A percentile compares a stretch with the other conserved stretches of the same genome.
These are phyloP conservation scores for Roridomyces roridus DNA, from an alignment of 768 basidiomycete genomes.

Conservation along the genomic window DNA sequence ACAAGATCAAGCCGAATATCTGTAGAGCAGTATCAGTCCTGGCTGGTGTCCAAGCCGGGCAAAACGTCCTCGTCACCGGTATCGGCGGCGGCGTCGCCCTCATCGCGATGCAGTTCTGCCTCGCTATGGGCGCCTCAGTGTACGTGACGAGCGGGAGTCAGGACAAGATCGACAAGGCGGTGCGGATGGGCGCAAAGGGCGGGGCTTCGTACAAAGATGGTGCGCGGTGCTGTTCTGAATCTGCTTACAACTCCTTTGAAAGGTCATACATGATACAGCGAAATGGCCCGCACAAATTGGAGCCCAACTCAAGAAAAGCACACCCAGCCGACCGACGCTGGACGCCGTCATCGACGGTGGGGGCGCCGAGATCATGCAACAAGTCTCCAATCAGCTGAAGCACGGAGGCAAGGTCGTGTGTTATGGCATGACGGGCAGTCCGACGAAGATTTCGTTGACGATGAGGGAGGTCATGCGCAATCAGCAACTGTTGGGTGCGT, in stretches of 20 bases:
- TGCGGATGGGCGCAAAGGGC: slow-evolving; percentile 74
- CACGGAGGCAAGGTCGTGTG: slow-evolving; percentile 64
- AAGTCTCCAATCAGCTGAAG: slow-evolving; percentile 56
- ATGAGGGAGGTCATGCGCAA: slow-evolving; percentile 83
- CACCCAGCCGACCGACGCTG: slow-evolving; percentile 39
- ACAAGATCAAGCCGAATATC: not conserved
- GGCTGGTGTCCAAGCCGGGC: slow-evolving; percentile 63
- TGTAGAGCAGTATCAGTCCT: not conserved
- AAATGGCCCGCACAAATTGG: slow-evolving; percentile 61
- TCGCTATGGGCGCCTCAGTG: slow-evolving; percentile 79
- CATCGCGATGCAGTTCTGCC: slow-evolving; percentile 72
- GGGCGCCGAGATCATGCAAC: slow-evolving; percentile 67
- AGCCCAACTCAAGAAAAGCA: slow-evolving; percentile 43
- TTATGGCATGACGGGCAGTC: slow-evolving; percentile 73
- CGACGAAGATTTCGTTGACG: slow-evolving; percentile 61
- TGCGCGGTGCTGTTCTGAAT: slow-evolving; percentile 43
- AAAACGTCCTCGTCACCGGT: slow-evolving; percentile 82
- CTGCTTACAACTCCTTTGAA: not conserved
- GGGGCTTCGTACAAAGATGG: slow-evolving; percentile 77
- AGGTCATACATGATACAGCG: slow-evolving; percentile 22
- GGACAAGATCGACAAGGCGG: slow-evolving; percentile 73
- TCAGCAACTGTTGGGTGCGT: slow-evolving; percentile 72
- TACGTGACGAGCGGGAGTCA: slow-evolving; percentile 79
- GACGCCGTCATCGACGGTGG: slow-evolving; percentile 75
- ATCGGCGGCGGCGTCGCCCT: slow-evolving; percentile 88